phyloP scores from a whole-genome alignment of 306 rosid genomes.

The Hippophae gyantsensis region DNA sequence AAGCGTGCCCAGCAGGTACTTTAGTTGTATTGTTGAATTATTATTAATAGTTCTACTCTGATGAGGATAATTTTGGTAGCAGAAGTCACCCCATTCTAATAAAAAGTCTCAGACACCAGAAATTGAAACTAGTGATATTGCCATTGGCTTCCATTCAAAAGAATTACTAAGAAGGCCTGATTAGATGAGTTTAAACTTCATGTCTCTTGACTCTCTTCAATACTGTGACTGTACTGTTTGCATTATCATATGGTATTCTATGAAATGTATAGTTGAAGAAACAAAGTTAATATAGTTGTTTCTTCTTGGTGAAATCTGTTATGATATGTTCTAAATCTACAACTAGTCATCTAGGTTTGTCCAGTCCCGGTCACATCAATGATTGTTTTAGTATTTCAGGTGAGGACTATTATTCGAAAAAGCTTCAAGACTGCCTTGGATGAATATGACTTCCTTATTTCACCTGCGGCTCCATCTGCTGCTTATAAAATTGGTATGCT shows the following conservation, averaged over 20 bases:
- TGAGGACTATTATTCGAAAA: constrained; percentile 78
- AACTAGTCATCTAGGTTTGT: constrained; percentile 6
- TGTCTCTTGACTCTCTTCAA: background rate
- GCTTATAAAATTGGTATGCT: constrained; percentile 83
- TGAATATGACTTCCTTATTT: constrained; percentile 76
- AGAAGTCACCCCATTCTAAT: constrained; percentile 2
- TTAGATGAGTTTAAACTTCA: background rate
- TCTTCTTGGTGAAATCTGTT: constrained; percentile 1
- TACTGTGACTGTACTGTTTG: background rate
- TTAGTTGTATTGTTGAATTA: constrained; percentile 5
- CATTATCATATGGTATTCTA: background rate
- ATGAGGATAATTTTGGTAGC: constrained; percentile 11
- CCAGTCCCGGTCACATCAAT: constrained; percentile 14
- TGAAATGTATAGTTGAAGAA: background rate
- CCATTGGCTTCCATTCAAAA: background rate
- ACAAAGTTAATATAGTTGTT: constrained; percentile 2
- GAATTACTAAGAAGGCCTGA: background rate
- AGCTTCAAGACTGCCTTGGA: constrained; percentile 78
- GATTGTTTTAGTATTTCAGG: constrained; percentile 42
- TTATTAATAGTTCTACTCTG: background rate
- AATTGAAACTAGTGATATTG: background rate
- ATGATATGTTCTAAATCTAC: constrained; percentile 6
- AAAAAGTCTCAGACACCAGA: background rate
- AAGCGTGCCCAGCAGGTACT: constrained; percentile 96
- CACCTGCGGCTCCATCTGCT: constrained; percentile 93